These are phyloP conservation scores for Oemleria cerasiformis DNA, from an alignment of 306 rosid species.

Conservation along the genomic window DNA sequence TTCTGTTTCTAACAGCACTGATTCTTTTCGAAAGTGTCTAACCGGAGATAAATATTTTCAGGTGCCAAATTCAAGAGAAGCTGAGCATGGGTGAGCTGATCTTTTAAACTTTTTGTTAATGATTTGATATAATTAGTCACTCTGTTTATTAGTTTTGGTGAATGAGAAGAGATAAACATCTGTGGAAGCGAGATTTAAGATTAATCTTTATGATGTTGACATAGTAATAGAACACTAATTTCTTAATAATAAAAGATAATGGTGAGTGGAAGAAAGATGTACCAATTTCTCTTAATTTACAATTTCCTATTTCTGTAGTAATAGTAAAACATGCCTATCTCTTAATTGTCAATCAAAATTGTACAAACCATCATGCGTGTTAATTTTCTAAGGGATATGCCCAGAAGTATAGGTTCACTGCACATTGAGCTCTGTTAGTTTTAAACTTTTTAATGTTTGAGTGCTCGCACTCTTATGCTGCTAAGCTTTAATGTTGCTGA, in stretches of 20 bases:
- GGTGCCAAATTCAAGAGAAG: constrained; percentile 50
- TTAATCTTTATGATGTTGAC: background rate
- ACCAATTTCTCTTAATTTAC: background rate
- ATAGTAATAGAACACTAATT: background rate
- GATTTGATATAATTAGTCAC: background rate
- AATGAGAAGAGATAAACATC: background rate
- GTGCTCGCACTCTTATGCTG: background rate
- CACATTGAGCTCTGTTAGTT: background rate
- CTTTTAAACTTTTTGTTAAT: constrained; percentile 13
- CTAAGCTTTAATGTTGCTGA: constrained; percentile 31
- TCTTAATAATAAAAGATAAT: background rate
- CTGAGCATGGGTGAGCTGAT: constrained; percentile 56
- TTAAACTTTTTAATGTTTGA: background rate
- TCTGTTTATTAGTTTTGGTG: constrained; percentile 1
- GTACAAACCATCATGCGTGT: background rate
- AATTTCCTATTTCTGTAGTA: background rate
- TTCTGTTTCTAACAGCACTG: constrained; percentile 16
- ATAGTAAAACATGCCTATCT: no score
- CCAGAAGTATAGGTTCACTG: constrained; percentile 1
- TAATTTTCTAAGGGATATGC: background rate
- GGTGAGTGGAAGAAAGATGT: background rate
- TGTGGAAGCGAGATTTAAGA: background rate
- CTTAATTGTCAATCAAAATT: background rate
- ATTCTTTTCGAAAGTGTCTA: constrained; percentile 28
- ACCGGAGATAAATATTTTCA: constrained; percentile 37